Evolutionary conservation across 2,329 filamentous ascomycete genomes (phyloP), one percentile per base, ranked within the genome.

Genomic region (Colletotrichum simmondsii): DNA sequence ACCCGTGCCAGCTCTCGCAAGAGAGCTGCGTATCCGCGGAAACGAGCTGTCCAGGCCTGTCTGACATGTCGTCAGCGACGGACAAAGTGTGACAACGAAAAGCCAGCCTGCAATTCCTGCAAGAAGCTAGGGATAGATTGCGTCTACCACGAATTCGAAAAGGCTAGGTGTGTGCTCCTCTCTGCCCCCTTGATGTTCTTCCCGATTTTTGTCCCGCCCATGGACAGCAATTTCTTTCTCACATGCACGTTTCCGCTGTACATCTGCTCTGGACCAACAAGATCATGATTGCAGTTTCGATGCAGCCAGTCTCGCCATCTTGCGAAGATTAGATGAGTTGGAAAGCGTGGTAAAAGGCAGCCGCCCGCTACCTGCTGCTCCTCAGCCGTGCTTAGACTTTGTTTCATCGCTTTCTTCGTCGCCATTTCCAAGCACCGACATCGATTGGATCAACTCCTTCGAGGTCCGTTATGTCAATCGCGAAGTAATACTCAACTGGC

Each of bases 71-170:
- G 64, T 35, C 64, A 56, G 12, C 64, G 64, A 35, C 64, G 54
- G 16, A 58, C 54, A 5, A 66, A 66, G 30, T 66, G 64, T 28
- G 64, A 66, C 35, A 66, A 66, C 24, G 64, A 66, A 49, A 35
- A 42, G 24, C 64, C 64, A 10, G 28, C 22, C 28, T 66, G 64
- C 32, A 28, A 32, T 16, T 58, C 53, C 6, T 66, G 64, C 32
- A 30, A n/a, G n/a, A 42, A 46, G n/a, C 24, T 66, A 10, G 64
- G 64, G 16, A 66, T 66, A 37, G 37, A 66, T 16, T 66, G 64
- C 32, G 64, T 66, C 32, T 66, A 66, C n/a, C 64, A 66, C 4
- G 64, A 66, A 37, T 54, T 42, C 12, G 64, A 66, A 54, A 66
- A 66, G 30, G 57, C 64, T n/a, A 59, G 64, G 64, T 66, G n/a